These are phyloP conservation scores for Canna indica DNA, from an alignment of 176 grass and related monocot species.

Conservation along the genomic window DNA sequence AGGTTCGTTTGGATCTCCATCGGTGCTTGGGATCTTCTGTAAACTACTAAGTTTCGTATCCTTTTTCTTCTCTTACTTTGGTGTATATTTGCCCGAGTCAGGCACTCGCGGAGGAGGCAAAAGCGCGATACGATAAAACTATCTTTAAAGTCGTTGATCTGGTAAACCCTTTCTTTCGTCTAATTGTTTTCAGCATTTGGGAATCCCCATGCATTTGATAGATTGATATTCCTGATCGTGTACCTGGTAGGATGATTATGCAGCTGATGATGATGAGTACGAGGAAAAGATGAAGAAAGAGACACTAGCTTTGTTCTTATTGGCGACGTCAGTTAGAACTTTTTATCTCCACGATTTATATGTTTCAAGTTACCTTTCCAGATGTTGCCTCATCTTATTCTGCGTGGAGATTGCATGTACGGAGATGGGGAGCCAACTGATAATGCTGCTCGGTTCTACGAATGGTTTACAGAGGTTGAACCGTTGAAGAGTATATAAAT, in stretches of 20 bases:
- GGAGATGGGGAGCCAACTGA: conserved; percentile 94
- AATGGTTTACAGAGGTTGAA: conserved; percentile 80
- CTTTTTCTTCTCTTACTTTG: background rate
- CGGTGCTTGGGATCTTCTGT: background rate
- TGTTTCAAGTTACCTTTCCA: background rate
- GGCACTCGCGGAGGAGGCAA: conserved; percentile 73
- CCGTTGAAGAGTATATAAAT: background rate
- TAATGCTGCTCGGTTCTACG: conserved; percentile 91
- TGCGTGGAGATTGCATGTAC: conserved; percentile 35
- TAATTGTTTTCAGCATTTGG: background rate
- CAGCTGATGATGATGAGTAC: conserved; percentile 70
- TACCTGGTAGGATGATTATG: conserved; percentile 67
- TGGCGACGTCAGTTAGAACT: conserved; percentile 53
- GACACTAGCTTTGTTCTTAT: conserved; percentile 57
- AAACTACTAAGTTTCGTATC: background rate
- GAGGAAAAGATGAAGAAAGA: conserved; percentile 75
- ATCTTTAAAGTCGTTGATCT: conserved; percentile 75
- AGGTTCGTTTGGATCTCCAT: background rate
- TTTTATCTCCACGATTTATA: background rate
- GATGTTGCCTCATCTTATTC: background rate
- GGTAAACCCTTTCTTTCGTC: conserved; percentile 27
- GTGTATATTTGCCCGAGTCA: conserved; percentile 5
- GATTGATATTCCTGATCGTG: background rate
- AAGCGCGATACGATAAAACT: conserved; percentile 65
- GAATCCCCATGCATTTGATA: background rate